Evolutionary conservation across 2,329 filamentous ascomycete genomes (phyloP).

Genomic region (Curvularia verruculosa): DNA sequence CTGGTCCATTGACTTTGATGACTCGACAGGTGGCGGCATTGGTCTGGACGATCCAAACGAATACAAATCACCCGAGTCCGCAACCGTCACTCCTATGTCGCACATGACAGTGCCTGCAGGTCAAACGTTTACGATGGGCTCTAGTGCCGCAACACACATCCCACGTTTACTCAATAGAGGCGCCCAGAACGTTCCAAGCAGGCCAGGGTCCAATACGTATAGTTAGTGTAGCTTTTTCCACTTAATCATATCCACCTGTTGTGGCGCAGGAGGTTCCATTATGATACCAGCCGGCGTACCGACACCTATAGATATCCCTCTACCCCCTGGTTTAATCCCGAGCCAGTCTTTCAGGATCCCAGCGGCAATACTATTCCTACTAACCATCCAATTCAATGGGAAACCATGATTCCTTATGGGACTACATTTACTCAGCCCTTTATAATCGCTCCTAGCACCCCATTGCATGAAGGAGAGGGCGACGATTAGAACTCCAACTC

Average conservation of each 20-base stretch:
- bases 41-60: constrained; percentile 3
- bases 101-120: constrained; percentile 7
- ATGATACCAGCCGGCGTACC: constrained; percentile 11
- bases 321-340: constrained; percentile 15
- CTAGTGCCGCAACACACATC: constrained; percentile 10
- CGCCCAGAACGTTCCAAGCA: constrained; percentile 9
- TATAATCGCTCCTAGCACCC: constrained; percentile 27
- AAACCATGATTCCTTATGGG: constrained; percentile 47
- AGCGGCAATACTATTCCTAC: constrained; percentile 22
- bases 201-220: constrained; percentile 10
- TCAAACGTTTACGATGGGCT: constrained; percentile 8
- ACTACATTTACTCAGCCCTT: constrained; percentile 56
- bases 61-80: constrained; percentile 14
- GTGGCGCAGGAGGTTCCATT: constrained; percentile 14
- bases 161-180: constrained; percentile 12
- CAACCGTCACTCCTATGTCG: constrained; percentile 1
- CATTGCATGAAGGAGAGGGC: constrained; percentile 7
- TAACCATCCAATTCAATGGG: constrained; percentile 35
- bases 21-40: constrained; percentile 17
- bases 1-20: constrained; percentile 27
- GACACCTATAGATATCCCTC: constrained; percentile 15
- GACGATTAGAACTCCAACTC: constrained; percentile 11
- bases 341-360: constrained; percentile 28
- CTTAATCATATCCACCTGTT: constrained; percentile 15
- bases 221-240: constrained; percentile 19